Conservation (phyloP, 2,329 filamentous ascomycete genomes). For the Pseudogymnoascus sp. region DNA sequence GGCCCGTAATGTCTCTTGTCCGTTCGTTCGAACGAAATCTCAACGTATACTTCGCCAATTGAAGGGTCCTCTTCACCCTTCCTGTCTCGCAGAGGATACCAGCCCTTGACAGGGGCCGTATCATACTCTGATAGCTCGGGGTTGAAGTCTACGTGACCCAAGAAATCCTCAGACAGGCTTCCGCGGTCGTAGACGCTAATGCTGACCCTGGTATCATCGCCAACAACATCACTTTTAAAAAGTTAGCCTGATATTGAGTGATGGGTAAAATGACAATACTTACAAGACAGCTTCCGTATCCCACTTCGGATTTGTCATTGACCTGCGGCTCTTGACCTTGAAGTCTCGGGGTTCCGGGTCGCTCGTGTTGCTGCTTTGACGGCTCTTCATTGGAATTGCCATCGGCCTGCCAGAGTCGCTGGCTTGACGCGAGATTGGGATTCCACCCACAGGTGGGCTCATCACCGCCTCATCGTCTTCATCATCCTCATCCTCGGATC, state of each 20-base stretch:
- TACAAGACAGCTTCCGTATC: slow-evolving; percentile 94
- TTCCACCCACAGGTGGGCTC: slow-evolving; percentile 46
- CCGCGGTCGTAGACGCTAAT: slow-evolving; percentile 86
- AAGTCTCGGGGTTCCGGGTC: slow-evolving; percentile 55
- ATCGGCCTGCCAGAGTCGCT: slow-evolving; percentile 79
- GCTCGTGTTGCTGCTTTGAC: slow-evolving; percentile 94
- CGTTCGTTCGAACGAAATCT: slow-evolving; percentile 75
- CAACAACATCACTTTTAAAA: slow-evolving; percentile 74
- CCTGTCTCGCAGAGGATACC: slow-evolving; percentile 75
- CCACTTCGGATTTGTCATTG: slow-evolving; percentile 82
- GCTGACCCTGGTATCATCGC: slow-evolving; percentile 81
- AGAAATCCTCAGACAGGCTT: slow-evolving; percentile 74
- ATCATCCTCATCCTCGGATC: slow-evolving; percentile 48
- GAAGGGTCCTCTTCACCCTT: slow-evolving; percentile 71
- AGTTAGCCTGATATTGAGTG: slow-evolving; percentile 16
- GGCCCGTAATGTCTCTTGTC: slow-evolving; percentile 90
- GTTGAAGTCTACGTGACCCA: slow-evolving; percentile 81
- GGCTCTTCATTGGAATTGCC: slow-evolving; percentile 90
- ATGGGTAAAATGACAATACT: slow-evolving; percentile 32
- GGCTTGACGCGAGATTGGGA: slow-evolving; percentile 59
- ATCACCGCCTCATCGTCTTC: slow-evolving; percentile 53
- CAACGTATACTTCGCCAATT: slow-evolving; percentile 78
- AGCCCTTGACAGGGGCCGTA: slow-evolving; percentile 67
- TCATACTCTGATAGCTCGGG: slow-evolving; percentile 57
- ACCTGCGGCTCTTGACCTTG: slow-evolving; percentile 47